These are phyloP conservation scores for Aspergillus brasiliensis DNA, from an alignment of 2,329 filamentous ascomycete species.

Conservation along the genomic window DNA sequence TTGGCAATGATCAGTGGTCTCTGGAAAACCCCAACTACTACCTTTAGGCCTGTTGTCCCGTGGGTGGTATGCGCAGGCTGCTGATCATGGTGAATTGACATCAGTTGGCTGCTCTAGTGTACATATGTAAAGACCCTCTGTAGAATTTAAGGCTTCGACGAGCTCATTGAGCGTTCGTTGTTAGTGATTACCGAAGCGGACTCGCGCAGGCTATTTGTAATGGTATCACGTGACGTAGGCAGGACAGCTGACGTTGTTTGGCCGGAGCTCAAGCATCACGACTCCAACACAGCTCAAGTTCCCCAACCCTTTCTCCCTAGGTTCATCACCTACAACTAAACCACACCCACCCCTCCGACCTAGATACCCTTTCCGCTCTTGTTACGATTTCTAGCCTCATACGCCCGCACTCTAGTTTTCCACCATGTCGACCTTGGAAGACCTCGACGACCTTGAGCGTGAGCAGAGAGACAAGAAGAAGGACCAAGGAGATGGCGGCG, in stretches of 20 bases:
- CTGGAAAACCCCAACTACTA: conserved; percentile 15
- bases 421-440: conserved; percentile 84
- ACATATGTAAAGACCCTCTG: background rate
- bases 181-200: background rate
- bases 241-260: conserved; percentile 40
- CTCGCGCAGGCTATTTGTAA: conserved; percentile 17
- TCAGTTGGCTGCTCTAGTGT: background rate
- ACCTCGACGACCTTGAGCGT: conserved; percentile 85
- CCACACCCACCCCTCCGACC: conserved; percentile 14
- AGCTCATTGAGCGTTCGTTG: background rate
- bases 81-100: background rate
- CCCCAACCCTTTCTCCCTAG: conserved; percentile 10
- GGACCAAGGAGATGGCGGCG: conserved; percentile 59
- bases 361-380: background rate
- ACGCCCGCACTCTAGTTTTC: background rate
- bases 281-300: conserved; percentile 15
- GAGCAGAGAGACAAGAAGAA: conserved; percentile 74
- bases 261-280: conserved; percentile 33
- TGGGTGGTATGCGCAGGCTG: background rate
- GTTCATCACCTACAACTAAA: conserved; percentile 16
- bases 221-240: conserved; percentile 32
- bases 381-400: background rate
- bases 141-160: background rate
- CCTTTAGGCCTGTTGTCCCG: conserved; percentile 8
- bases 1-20: conserved; percentile 26